Percentiles rank a stretch among this genome's conserved stretches.
Conservation (phyloP, 1,284 basidiomycete species). For the Trichosporon sp. region DNA sequence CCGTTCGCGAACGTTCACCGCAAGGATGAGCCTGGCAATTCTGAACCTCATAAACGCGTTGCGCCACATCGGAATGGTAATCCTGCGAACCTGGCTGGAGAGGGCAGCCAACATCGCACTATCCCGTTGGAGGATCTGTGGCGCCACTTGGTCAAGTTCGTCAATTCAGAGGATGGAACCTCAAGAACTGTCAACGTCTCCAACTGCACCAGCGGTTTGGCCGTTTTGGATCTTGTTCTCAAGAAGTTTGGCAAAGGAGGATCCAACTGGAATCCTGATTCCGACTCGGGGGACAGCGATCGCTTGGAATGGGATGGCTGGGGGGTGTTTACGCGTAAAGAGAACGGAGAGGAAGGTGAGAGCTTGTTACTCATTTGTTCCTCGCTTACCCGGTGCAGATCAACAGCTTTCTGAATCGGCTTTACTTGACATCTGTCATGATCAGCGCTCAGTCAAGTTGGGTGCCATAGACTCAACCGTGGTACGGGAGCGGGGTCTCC, state of each 20-base stretch:
- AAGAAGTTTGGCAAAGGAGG: conserved; percentile 75
- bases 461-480: conserved; percentile 10
- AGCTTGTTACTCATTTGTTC: background rate
- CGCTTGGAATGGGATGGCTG: conserved; percentile 77
- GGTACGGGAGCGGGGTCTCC: conserved; percentile 71
- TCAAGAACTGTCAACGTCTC: conserved; percentile 73
- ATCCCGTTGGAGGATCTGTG: conserved; percentile 71
- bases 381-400: conserved; percentile 47
- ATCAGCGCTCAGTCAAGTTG: conserved; percentile 60
- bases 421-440: conserved; percentile 78
- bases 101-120: conserved; percentile 18
- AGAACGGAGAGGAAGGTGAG: conserved; percentile 58
- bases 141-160: conserved; percentile 78
- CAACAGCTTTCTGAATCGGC: conserved; percentile 76
- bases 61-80: background rate
- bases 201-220: conserved; percentile 70
- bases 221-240: conserved; percentile 78
- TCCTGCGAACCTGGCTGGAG: background rate
- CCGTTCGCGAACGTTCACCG: conserved; percentile 30
- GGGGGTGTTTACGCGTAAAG: conserved; percentile 68
- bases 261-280: conserved; percentile 25
- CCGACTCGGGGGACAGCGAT: conserved; percentile 52
- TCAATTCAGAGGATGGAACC: conserved; percentile 68
- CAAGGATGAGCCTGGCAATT: background rate
- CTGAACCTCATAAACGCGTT: background rate